Evolutionary conservation across 768 basidiomycete genomes (phyloP).

Genomic region (Russula sp.): DNA sequence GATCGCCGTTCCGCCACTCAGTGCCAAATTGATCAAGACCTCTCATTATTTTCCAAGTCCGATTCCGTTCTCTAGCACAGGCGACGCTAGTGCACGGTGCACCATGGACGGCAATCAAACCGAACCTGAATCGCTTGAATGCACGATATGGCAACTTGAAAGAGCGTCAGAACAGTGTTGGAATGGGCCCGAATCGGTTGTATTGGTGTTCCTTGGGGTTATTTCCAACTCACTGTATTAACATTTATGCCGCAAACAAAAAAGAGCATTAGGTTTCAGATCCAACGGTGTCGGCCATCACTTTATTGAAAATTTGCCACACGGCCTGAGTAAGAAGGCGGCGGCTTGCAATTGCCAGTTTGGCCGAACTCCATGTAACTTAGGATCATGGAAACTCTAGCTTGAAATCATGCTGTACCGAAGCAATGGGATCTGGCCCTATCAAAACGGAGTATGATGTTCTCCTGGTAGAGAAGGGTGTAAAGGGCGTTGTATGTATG

Average conservation of each 20-base stretch:
- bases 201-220: neutral
- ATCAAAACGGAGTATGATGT: neutral
- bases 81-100: no score
- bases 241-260: neutral
- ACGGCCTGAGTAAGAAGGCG: neutral
- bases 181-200: neutral
- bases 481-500: neutral
- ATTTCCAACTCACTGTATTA: neutral
- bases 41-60: no score
- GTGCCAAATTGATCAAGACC: no score
- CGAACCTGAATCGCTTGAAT: no score
- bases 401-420: neutral
- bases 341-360: neutral
- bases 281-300: neutral
- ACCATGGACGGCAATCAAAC: no score
- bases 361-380: no score
- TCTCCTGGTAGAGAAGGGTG: neutral
- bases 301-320: neutral
- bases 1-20: no score
- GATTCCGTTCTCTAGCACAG: no score
- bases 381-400: neutral
- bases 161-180: neutral
- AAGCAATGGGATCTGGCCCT: neutral
- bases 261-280: no score
- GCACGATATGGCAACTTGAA: neutral